Evolutionary conservation across 805 yeast species (phyloP).

Genomic region (Suhomyces canberraensis): DNA sequence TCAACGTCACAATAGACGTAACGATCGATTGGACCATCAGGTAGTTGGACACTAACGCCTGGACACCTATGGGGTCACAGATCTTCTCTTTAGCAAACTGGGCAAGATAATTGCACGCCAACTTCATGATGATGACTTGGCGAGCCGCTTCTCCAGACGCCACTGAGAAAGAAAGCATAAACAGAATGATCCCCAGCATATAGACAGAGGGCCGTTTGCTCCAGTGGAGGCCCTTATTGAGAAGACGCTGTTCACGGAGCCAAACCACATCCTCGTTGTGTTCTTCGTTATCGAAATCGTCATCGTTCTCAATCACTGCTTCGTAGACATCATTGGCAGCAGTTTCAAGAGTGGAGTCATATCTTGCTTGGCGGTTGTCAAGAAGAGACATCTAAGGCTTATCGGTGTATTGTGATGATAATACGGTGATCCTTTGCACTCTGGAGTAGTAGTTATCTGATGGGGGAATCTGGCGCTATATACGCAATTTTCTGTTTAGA

Average conservation of each 20-base stretch:
- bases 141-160: slow-evolving; percentile 38
- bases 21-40: slow-evolving; percentile 43
- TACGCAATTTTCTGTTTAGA: no score
- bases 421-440: no score
- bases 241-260: slow-evolving; percentile 46
- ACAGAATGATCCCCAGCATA: slow-evolving; percentile 43
- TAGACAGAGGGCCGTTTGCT: slow-evolving; percentile 53
- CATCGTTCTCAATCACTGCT: slow-evolving; percentile 37
- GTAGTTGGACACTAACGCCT: slow-evolving; percentile 44
- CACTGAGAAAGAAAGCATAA: slow-evolving; percentile 42
- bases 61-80: slow-evolving; percentile 34
- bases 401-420: no score
- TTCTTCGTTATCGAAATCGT: slow-evolving; percentile 30
- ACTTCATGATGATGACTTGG: slow-evolving; percentile 32
- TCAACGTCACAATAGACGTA: slow-evolving; percentile 43
- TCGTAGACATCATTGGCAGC: slow-evolving; percentile 39
- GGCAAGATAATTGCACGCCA: slow-evolving; percentile 21
- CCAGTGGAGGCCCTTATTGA: slow-evolving; percentile 49
- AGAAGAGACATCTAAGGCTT: slow-evolving; percentile 1
- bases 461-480: no score
- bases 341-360: slow-evolving; percentile 17
- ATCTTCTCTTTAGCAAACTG: slow-evolving; percentile 3
- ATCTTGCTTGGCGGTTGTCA: neutral
- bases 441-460: no score
- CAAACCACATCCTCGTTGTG: slow-evolving; percentile 44